Percentiles rank a stretch among this genome's conserved stretches.
Evolutionary conservation across 2,329 filamentous ascomycete genomes (phyloP).

Genomic region (Nemania bipapillata): DNA sequence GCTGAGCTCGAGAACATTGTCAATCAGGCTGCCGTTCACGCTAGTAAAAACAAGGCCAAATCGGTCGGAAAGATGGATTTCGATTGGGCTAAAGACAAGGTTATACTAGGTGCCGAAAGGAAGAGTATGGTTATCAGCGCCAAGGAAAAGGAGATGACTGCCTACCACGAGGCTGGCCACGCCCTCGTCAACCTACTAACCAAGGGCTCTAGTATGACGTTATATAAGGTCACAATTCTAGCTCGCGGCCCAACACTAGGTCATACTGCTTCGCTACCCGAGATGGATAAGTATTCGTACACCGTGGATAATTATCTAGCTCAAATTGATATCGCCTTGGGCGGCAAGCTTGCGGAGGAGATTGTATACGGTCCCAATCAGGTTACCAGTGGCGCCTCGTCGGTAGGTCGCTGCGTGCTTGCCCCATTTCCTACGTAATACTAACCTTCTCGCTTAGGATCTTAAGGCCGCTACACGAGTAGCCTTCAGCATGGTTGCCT

Average conservation of each 20-base stretch:
- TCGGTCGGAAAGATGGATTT: slow-evolving; percentile 83
- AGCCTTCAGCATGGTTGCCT: slow-evolving; percentile 88
- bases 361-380: slow-evolving; percentile 90
- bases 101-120: slow-evolving; percentile 95
- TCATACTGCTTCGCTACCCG: slow-evolving; percentile 85
- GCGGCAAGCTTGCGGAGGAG: slow-evolving; percentile 90
- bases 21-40: slow-evolving; percentile 93
- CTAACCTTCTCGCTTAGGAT: slow-evolving; percentile 66
- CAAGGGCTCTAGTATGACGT: slow-evolving; percentile 73
- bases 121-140: slow-evolving; percentile 89
- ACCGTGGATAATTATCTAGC: slow-evolving; percentile 86
- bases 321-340: slow-evolving; percentile 81
- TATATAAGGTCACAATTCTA: slow-evolving; percentile 98
- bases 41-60: slow-evolving; percentile 84
- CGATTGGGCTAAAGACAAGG: slow-evolving; percentile 98
- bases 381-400: slow-evolving; percentile 87
- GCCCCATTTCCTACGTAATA: slow-evolving; percentile 42
- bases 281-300: slow-evolving; percentile 91
- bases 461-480: slow-evolving; percentile 82
- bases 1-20: slow-evolving; percentile 96
- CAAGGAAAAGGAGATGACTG: slow-evolving; percentile 95
- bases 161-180: slow-evolving; percentile 95
- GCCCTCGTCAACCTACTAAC: slow-evolving; percentile 89
- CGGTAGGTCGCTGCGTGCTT: slow-evolving; percentile 62
- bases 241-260: slow-evolving; percentile 88